Evolutionary conservation across 805 yeast species (phyloP).

Genomic region (Hanseniaspora guilliermondii): DNA sequence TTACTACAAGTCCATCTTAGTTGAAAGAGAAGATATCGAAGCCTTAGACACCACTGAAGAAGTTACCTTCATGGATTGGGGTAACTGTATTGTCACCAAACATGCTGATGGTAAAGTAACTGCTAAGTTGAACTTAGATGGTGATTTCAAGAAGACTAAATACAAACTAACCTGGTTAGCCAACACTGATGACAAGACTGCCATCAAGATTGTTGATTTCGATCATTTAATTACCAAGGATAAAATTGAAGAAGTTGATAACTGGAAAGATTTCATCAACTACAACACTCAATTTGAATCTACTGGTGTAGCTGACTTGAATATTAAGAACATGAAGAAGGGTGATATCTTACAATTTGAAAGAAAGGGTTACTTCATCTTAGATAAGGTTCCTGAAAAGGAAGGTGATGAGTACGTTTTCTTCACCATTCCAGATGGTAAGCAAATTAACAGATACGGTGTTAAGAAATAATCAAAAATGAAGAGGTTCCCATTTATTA

Average conservation of each 20-base stretch:
- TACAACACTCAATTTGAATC: slow-evolving; percentile 76
- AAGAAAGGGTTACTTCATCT: slow-evolving; percentile 89
- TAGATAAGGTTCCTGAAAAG: slow-evolving; percentile 43
- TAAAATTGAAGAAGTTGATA: slow-evolving; percentile 86
- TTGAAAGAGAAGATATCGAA: slow-evolving; percentile 77
- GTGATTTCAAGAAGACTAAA: slow-evolving; percentile 93
- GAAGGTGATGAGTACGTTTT: slow-evolving; percentile 59
- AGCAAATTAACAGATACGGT: slow-evolving; percentile 63
- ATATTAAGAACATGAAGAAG: slow-evolving; percentile 59
- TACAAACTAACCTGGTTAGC: slow-evolving; percentile 94
- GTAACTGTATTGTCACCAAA: slow-evolving; percentile 73
- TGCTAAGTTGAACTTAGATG: slow-evolving; percentile 77
- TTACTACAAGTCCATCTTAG: slow-evolving; percentile 47
- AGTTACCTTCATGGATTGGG: slow-evolving; percentile 98
- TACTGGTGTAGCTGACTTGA: slow-evolving; percentile 66
- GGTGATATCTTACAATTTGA: slow-evolving; percentile 91
- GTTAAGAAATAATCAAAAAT: slow-evolving; percentile 38
- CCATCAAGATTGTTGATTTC: slow-evolving; percentile 74
- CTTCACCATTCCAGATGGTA: slow-evolving; percentile 94
- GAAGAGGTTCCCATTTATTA: neutral
- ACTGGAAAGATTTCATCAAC: slow-evolving; percentile 83
- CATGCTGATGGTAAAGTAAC: slow-evolving; percentile 53
- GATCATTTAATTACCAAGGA: slow-evolving; percentile 93
- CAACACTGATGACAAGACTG: slow-evolving; percentile 55
- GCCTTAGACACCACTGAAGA: slow-evolving; percentile 77